Percentiles rank a stretch among this genome's conserved stretches.
Evolutionary conservation across 2,329 filamentous ascomycete species (phyloP).

Genomic region (Coniochaeta sp.): DNA sequence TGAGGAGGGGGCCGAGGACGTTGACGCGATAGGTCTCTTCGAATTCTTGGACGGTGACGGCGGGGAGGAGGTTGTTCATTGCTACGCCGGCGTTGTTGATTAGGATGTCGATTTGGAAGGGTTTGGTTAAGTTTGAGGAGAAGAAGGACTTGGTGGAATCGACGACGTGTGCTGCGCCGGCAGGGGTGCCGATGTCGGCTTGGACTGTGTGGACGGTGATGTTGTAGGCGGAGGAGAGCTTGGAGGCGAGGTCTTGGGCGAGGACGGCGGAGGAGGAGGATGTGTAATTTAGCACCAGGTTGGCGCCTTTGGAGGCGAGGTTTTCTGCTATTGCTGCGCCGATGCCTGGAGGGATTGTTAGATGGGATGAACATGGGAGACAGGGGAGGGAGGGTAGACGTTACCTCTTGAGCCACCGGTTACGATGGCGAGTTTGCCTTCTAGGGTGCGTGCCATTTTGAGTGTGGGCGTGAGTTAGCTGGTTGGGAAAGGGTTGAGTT

Average conservation of each 20-base stretch:
- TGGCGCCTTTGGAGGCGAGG: constrained; percentile 64
- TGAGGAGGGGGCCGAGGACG: constrained; percentile 71
- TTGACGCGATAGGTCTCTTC: constrained; percentile 70
- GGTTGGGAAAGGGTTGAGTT: neutral
- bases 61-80: constrained; percentile 57
- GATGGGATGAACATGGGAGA: neutral
- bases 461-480: constrained; percentile 6
- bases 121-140: constrained; percentile 28
- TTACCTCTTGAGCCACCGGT: constrained; percentile 74
- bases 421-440: constrained; percentile 72
- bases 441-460: constrained; percentile 39
- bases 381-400: constrained; percentile 2
- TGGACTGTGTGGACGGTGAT: constrained; percentile 58
- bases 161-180: constrained; percentile 54
- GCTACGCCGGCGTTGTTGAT: constrained; percentile 79
- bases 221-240: constrained; percentile 49
- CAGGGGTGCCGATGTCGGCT: constrained; percentile 61
- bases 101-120: constrained; percentile 70
- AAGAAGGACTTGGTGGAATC: constrained; percentile 52
- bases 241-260: constrained; percentile 55
- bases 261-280: constrained; percentile 26
- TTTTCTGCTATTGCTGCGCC: constrained; percentile 58
- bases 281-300: constrained; percentile 66
- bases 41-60: constrained; percentile 61
- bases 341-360: constrained; percentile 49